Base-by-base conservation (phyloP, 2,329 filamentous ascomycete genomes). In the Pseudonectria foliicola region DNA sequence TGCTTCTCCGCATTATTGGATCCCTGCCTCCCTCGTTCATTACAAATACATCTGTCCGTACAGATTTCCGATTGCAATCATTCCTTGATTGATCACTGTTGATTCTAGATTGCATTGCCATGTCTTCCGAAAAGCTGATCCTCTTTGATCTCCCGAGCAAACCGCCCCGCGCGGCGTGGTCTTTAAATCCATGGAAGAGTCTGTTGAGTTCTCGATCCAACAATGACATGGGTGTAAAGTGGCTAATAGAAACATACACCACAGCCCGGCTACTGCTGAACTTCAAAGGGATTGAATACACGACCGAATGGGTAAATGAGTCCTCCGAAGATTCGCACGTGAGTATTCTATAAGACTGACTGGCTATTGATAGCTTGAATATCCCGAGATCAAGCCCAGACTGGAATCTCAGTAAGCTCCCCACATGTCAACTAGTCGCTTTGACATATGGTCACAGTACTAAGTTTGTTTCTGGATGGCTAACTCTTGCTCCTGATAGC, bases 151-250 rank as follows among this genome's bases (percentile, higher is more conserved):
- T 85, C 3, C 73, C 79, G 3, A 77, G 66, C 56, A 71, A 65
- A 51, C 58, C 45, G 15, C 54, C 61, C 13, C 62, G 61, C 12
- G 55, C 62, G 26, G 59, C 59, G 7, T 85, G 82, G 82, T 81
- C 79, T 2, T 60, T 74, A 29, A 86, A 85, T 53, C 73, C 80
- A 1, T 85, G 80, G 80, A 85, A 82, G 60, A 76, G 79, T 81
- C 59, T 48, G 52, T 33, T 6, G 16, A 13, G 23, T 13, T 4
- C 4, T 16, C 10, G 6, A 12, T 25, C 28, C 13, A 56, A 54
- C 21, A 3, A 3, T 7, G 11, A 16, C 5, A n/a, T 28, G 26
- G n/a, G n/a, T 8, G 31, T n/a, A 29, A 13, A 13, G 24, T 26
- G 10, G 33, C 33, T 44, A 30, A 42, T 35, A 29, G n/a, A n/a